These are phyloP conservation scores for Fusarium sp. DNA, from an alignment of 2,329 filamentous ascomycete species.

Conservation along the genomic window DNA sequence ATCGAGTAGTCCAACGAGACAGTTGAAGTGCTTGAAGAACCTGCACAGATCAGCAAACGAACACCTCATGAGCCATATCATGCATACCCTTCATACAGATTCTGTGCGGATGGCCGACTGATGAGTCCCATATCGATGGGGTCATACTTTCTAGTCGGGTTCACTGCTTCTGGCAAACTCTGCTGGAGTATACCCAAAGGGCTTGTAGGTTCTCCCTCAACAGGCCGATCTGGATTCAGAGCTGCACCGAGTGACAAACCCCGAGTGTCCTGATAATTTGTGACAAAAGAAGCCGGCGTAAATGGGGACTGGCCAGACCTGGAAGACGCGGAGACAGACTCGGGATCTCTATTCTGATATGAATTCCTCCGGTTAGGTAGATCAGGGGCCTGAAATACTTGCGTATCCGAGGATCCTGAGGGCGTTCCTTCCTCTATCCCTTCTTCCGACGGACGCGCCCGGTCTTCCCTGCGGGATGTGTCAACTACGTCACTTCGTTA, in stretches of 20 bases:
- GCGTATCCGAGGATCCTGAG: neutral
- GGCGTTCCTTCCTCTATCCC: accelerated
- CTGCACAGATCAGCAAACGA: neutral
- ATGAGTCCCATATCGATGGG: neutral
- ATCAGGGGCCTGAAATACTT: neutral
- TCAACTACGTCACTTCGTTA: neutral
- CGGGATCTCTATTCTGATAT: neutral
- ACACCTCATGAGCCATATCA: no score
- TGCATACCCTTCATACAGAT: neutral
- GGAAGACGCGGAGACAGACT: neutral
- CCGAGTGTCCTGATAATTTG: neutral
- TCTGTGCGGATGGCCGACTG: neutral
- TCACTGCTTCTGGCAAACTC: neutral
- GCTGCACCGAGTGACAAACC: accelerated
- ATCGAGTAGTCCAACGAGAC: neutral
- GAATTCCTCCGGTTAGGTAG: neutral
- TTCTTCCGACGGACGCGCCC: accelerated
- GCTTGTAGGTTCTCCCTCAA: no score
- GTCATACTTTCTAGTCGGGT: neutral
- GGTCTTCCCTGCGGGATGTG: accelerated
- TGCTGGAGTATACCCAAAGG: no score
- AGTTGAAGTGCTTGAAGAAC: neutral
- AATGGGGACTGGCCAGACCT: neutral
- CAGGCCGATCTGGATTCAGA: neutral
- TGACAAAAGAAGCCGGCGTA: neutral